Conservation (phyloP, 257 asterid species). For the Plantago ovata region DNA sequence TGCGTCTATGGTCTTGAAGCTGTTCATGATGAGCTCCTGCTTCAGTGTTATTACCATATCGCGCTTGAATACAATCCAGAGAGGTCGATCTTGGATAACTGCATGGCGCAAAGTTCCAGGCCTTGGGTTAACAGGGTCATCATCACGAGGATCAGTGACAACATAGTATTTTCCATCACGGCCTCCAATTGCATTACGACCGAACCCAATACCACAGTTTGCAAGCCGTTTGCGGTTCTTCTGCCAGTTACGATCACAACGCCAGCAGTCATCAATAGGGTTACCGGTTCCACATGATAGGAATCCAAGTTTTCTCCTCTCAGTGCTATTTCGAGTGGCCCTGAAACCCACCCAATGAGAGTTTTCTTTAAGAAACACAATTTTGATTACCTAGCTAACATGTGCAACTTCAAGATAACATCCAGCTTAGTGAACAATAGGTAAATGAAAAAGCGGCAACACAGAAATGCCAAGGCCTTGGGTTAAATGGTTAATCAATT, state of each 20-base stretch:
- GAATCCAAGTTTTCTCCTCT: constrained; percentile 78
- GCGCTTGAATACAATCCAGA: constrained; percentile 85
- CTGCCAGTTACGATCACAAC: constrained; percentile 78
- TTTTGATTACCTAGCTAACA: neutral
- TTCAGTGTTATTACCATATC: constrained; percentile 82
- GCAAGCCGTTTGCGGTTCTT: constrained; percentile 84
- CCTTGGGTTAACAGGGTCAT: constrained; percentile 76
- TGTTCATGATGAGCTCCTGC: constrained; percentile 87
- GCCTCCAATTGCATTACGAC: constrained; percentile 90
- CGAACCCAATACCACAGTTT: constrained; percentile 86
- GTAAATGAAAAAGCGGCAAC: constrained; percentile 1
- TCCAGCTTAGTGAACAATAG: neutral
- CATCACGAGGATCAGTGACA: constrained; percentile 66
- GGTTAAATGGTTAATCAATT: neutral
- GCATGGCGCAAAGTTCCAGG: constrained; percentile 95
- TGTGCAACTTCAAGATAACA: neutral
- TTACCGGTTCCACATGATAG: constrained; percentile 92
- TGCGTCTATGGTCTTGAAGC: constrained; percentile 85
- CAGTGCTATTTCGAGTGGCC: constrained; percentile 73
- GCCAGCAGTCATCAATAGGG: constrained; percentile 95
- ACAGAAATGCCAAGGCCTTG: neutral
- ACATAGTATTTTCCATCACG: constrained; percentile 80
- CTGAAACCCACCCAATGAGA: constrained; percentile 31
- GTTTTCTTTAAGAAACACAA: neutral
- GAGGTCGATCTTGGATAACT: constrained; percentile 82